Evolutionary conservation across 805 yeast species (phyloP).

Genomic region (Trichomonascus vanleenenianus): DNA sequence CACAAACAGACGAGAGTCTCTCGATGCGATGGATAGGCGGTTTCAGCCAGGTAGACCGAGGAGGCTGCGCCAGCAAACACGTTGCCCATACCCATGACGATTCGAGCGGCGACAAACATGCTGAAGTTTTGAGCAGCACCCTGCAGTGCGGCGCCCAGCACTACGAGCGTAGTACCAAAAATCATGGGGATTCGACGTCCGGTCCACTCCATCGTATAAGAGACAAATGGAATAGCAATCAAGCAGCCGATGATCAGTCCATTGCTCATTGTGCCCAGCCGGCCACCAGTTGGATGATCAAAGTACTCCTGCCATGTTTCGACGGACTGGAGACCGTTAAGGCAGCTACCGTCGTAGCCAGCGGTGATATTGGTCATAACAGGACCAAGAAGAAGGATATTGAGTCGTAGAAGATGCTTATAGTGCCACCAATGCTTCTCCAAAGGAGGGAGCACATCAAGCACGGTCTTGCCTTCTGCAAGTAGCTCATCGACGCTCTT

Average conservation of each 20-base stretch:
- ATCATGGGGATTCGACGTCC: constrained; percentile 60
- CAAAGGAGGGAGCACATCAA: constrained; percentile 12
- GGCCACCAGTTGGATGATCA: constrained; percentile 12
- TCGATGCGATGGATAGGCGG: constrained; percentile 56
- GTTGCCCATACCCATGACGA: constrained; percentile 30
- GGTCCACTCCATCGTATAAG: constrained; percentile 46
- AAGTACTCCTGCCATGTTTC: constrained; percentile 14
- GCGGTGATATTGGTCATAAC: constrained; percentile 10
- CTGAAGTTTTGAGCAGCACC: constrained; percentile 50
- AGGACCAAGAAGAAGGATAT: constrained; percentile 10
- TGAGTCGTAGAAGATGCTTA: constrained; percentile 12
- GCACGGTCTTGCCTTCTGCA: not conserved
- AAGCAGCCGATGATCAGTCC: constrained; percentile 48
- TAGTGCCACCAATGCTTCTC: constrained; percentile 15
- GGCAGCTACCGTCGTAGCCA: constrained; percentile 17
- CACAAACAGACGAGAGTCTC: constrained; percentile 50
- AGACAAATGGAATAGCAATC: constrained; percentile 58
- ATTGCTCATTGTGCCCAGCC: constrained; percentile 16
- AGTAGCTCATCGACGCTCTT: no score
- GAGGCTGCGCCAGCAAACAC: constrained; percentile 34
- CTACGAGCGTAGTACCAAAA: constrained; percentile 47
- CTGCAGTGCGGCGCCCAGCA: constrained; percentile 67
- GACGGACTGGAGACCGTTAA: constrained; percentile 22
- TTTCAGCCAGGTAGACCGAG: constrained; percentile 68
- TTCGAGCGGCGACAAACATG: constrained; percentile 60